Evolutionary conservation across 2,329 filamentous ascomycete genomes (phyloP).

Genomic region (Gliomastix tumulicola): DNA sequence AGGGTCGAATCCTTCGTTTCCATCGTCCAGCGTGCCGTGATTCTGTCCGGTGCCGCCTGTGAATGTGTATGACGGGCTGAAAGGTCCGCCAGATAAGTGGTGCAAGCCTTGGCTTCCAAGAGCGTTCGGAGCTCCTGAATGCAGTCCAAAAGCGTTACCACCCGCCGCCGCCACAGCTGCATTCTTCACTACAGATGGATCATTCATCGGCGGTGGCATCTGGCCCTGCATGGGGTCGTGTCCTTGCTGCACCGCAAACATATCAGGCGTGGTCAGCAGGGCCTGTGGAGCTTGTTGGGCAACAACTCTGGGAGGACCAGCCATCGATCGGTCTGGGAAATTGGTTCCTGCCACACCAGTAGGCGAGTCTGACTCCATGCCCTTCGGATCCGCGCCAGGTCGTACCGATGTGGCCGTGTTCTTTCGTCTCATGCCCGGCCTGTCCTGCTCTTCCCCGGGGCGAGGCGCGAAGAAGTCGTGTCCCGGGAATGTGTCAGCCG

Average conservation of each 20-base stretch:
- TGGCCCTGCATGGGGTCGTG: too few relatives aligned
- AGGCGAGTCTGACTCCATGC: too few relatives aligned
- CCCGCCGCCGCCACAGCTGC: conserved; percentile 1
- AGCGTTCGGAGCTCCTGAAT: too few relatives aligned
- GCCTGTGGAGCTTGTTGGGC: too few relatives aligned
- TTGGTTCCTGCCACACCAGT: too few relatives aligned
- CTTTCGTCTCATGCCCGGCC: conserved; percentile 42
- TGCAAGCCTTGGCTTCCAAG: not conserved
- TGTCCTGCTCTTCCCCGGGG: conserved; percentile 18
- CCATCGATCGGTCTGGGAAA: too few relatives aligned
- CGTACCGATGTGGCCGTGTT: conserved; percentile 29
- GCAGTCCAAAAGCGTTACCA: conserved; percentile 17
- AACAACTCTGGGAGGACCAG: too few relatives aligned
- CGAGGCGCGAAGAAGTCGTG: conserved; percentile 40
- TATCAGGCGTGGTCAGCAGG: too few relatives aligned
- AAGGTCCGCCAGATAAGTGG: conserved; percentile 13
- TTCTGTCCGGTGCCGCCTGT: conserved; percentile 13
- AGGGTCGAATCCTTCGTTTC: conserved; percentile 40
- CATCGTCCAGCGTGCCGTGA: conserved; percentile 18
- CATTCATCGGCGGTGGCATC: too few relatives aligned
- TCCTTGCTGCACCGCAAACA: too few relatives aligned
- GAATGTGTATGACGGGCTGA: conserved; percentile 35
- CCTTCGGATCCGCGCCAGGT: too few relatives aligned
- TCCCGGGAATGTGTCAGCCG: conserved; percentile 46
- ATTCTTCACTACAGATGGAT: not conserved